phyloP scores from a whole-genome alignment of 1,284 basidiomycete genomes.

The Trametes sp. region DNA sequence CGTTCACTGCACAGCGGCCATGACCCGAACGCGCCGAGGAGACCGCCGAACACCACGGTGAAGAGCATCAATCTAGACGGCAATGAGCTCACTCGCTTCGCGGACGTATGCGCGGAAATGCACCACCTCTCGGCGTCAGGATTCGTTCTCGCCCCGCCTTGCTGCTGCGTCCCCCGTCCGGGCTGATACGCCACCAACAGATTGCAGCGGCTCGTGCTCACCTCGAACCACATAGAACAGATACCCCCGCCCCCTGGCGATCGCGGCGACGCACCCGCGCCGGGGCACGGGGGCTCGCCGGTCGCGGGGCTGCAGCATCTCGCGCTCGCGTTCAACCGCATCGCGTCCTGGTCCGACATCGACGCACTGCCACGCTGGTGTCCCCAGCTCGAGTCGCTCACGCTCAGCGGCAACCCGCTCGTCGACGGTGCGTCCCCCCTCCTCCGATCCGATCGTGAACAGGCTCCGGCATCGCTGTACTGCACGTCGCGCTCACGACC shows the following conservation, averaged over 20 bases:
- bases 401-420: constrained; percentile 68
- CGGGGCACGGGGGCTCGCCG: constrained; percentile 33
- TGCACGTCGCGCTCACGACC: not conserved
- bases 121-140: constrained; percentile 59
- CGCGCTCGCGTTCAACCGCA: constrained; percentile 67
- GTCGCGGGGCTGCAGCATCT: constrained; percentile 54
- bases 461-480: not conserved
- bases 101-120: constrained; percentile 56
- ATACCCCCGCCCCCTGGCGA: constrained; percentile 37
- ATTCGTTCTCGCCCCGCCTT: constrained; percentile 4
- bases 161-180: constrained; percentile 7
- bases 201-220: constrained; percentile 72
- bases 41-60: constrained; percentile 45
- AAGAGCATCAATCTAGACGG: constrained; percentile 77
- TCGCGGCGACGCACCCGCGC: constrained; percentile 1
- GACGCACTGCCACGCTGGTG: constrained; percentile 76
- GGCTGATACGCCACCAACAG: constrained; percentile 43
- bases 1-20: constrained; percentile 43
- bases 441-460: not conserved
- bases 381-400: constrained; percentile 65
- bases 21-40: constrained; percentile 5
- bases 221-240: constrained; percentile 66
- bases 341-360: constrained; percentile 72
- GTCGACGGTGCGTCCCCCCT: constrained; percentile 53
- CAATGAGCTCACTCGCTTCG: constrained; percentile 74